A percentile compares a stretch with the other conserved stretches of the same genome.
Conservation (phyloP, 179 eudicot genomes). For the Silene coronaria region DNA sequence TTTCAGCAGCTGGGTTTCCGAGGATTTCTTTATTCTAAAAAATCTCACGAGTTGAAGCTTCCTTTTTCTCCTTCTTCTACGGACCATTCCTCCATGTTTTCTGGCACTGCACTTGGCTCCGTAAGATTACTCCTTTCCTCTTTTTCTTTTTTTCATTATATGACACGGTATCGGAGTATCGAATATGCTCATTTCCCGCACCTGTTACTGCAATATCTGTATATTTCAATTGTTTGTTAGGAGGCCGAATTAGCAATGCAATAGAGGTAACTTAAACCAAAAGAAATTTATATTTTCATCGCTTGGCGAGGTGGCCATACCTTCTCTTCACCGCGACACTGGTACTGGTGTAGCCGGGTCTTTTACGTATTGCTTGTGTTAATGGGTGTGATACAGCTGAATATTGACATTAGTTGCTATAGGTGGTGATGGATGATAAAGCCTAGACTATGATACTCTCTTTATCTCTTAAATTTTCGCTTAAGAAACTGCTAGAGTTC, state of each 20-base stretch:
- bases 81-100: constrained; percentile 24
- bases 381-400: background rate
- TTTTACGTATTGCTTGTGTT: background rate
- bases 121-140: constrained; percentile 28
- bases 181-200: too few species aligned
- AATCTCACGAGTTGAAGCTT: constrained; percentile 9
- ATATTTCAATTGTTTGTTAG: too few species aligned
- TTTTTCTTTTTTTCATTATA: background rate
- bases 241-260: background rate
- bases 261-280: too few species aligned
- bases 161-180: too few species aligned
- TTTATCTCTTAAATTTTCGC: background rate
- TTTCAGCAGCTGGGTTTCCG: constrained; percentile 25
- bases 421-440: too few species aligned
- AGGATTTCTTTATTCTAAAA: constrained; percentile 11
- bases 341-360: background rate
- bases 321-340: too few species aligned
- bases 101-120: constrained; percentile 47
- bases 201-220: too few species aligned
- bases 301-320: too few species aligned
- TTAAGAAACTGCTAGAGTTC: background rate
- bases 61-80: constrained; percentile 1
- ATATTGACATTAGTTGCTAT: background rate
- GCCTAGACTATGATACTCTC: too few species aligned
- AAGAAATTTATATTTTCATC: too few species aligned